Evolutionary conservation across 1,284 basidiomycete species (phyloP).

Genomic region (Tilletia caries): DNA sequence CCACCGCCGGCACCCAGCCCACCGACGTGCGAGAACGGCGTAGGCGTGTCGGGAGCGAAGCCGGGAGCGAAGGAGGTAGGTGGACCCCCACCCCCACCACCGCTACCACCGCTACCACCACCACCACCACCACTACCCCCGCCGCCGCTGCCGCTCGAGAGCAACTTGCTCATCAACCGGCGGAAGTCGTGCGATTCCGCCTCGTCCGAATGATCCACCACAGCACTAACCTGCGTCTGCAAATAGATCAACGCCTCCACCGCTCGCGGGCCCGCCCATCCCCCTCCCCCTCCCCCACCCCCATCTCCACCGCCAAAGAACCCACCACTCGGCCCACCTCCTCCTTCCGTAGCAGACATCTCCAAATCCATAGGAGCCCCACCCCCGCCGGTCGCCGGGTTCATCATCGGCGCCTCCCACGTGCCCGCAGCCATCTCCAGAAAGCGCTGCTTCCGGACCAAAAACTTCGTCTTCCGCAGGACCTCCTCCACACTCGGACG

Average conservation of each 20-base stretch:
- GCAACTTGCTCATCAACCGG: conserved; percentile 50
- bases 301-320: background rate
- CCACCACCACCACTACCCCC: background rate
- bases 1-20: background rate
- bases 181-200: conserved; percentile 48
- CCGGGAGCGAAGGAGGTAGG: no score
- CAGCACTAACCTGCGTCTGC: conserved; percentile 50
- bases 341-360: conserved; percentile 13
- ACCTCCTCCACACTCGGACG: conserved; percentile 49
- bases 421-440: conserved; percentile 36
- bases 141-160: conserved; percentile 18
- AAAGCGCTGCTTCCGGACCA: conserved; percentile 51
- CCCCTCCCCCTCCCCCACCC: conserved; percentile 23
- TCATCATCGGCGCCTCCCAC: background rate
- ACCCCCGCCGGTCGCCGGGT: background rate
- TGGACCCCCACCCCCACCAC: background rate
- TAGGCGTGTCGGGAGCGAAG: background rate
- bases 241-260: conserved; percentile 52
- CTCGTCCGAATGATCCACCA: conserved; percentile 49
- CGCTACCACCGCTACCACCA: no score
- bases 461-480: conserved; percentile 49
- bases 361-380: background rate
- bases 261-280: conserved; percentile 26
- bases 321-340: background rate
- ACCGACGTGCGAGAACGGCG: background rate